phyloP scores from a whole-genome alignment of 2,329 filamentous ascomycete species.

The Neurospora sp. region DNA sequence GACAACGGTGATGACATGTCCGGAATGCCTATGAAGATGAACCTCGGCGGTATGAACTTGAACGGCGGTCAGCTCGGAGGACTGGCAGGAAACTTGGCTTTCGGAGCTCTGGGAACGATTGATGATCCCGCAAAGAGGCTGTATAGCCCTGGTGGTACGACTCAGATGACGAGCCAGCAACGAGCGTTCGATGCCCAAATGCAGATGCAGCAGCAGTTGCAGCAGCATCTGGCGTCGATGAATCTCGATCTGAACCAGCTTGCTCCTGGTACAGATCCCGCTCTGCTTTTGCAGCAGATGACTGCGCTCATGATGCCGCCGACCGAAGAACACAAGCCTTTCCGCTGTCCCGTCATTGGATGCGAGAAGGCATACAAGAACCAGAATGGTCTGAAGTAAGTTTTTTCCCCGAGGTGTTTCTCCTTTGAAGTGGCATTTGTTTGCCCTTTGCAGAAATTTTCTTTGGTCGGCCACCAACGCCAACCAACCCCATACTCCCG shows the following conservation, averaged over 20 bases:
- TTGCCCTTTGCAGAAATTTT: background rate
- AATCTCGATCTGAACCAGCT: conserved; percentile 69
- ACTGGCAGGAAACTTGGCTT: conserved; percentile 24
- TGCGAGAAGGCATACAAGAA: conserved; percentile 99
- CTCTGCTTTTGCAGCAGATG: conserved; percentile 45
- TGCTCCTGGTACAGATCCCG: conserved; percentile 62
- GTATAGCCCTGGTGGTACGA: conserved; percentile 72
- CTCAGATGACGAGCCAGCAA: conserved; percentile 43
- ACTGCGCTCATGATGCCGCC: conserved; percentile 50
- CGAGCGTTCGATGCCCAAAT: conserved; percentile 54
- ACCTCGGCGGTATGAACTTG: conserved; percentile 51
- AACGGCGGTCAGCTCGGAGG: conserved; percentile 41
- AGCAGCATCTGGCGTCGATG: conserved; percentile 56
- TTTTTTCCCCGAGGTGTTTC: conserved; percentile 8
- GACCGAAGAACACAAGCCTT: conserved; percentile 92
- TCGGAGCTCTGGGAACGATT: conserved; percentile 54
- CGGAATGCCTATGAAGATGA: conserved; percentile 47
- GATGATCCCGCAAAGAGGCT: conserved; percentile 92
- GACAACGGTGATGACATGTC: conserved; percentile 68
- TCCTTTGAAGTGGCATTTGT: background rate
- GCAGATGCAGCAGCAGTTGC: conserved; percentile 50
- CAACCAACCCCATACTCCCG: background rate
- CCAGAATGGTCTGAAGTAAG: conserved; percentile 93
- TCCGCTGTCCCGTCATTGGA: conserved; percentile 94
- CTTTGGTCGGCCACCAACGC: conserved; percentile 1